Conservation (phyloP, 2,329 filamentous ascomycete genomes). For the Monosporascus sp. region DNA sequence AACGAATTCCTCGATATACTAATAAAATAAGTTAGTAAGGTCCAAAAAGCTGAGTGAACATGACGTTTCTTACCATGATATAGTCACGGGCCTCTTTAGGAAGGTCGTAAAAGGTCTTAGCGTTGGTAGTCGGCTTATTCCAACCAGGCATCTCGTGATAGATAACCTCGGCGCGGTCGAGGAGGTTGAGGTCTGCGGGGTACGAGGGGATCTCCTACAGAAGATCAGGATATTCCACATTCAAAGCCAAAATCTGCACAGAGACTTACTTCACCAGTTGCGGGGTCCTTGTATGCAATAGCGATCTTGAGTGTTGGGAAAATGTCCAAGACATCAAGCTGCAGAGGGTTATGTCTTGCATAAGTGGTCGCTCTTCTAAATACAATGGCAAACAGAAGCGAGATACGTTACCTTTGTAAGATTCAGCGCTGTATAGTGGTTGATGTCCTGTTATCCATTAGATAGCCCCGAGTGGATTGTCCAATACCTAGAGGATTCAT, state of each 20-base stretch:
- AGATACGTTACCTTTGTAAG: conserved; percentile 24
- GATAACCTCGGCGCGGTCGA: conserved; percentile 47
- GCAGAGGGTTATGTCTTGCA: not conserved
- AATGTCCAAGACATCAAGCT: conserved; percentile 55
- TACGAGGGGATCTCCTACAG: conserved; percentile 39
- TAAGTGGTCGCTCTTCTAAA: too few relatives aligned
- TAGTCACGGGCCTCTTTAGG: conserved; percentile 50
- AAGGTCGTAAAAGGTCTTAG: conserved; percentile 45
- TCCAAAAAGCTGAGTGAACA: not conserved
- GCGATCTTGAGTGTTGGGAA: conserved; percentile 58
- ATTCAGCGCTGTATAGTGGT: conserved; percentile 48
- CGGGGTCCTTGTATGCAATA: conserved; percentile 45
- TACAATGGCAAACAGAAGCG: not conserved
- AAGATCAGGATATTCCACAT: not conserved
- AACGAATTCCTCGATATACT: conserved; percentile 8
- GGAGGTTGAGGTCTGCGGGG: conserved; percentile 45
- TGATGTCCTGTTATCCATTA: conserved; percentile 27
- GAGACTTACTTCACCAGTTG: conserved; percentile 22
- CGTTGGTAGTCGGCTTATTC: conserved; percentile 47
- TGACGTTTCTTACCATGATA: conserved; percentile 32
- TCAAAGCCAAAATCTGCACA: not conserved
- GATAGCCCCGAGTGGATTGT: not conserved
- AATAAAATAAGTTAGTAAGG: not conserved
- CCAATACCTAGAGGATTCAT: not conserved
- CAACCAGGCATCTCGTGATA: conserved; percentile 54